Evolutionary conservation across 2,329 filamentous ascomycete species (phyloP), one percentile per base, ranked within the genome.

Genomic region (Alternaria brassicae): DNA sequence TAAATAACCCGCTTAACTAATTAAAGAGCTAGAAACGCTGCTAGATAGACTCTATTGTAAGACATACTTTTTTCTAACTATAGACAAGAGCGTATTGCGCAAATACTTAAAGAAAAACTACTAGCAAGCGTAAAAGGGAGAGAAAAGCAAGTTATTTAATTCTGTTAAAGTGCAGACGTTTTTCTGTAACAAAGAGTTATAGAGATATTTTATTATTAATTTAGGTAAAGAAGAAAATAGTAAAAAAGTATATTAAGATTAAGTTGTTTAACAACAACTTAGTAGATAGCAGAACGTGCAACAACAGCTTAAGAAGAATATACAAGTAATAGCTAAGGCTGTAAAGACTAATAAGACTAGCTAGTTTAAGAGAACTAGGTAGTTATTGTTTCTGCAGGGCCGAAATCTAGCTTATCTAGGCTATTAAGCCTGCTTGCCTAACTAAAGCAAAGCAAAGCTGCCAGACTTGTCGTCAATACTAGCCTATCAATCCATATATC

Each of bases 301-400:
- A 28, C 3, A 40, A 19, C 6, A 39, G n/a, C 34, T 39, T 47
- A 13, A 52, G n/a, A 25, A 47, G 3, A 13, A 57, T 1, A 21
- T 53, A 17, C 25, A 57, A 47, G 23, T 48, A 13, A 28, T 60
- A 15, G 57, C 7, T 10, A 25, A 60, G n/a, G 47, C 47, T 60
- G 39, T 10, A 34, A 60, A 60, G 40, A 60, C 36, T 4, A 40
- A 60, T 19, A 60, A 60, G 19, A 56, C 41, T 8, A 21, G 57
- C 40, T 58, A 17, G 56, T 58, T 58, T 23, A 58, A 58, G 56
- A 23, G 50, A 21, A 53, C 56, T 13, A 17, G 42, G 17, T 60
- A 17, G 57, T 36, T 56, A 10, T 13, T 3, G 47, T 37, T 44
- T 25, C 28, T 36, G 3, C 10, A 44, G 28, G 21, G 13, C 39